Evolutionary conservation across 805 yeast species (phyloP), one percentile per base, ranked within the genome.

Genomic region (Candida saitoana): DNA sequence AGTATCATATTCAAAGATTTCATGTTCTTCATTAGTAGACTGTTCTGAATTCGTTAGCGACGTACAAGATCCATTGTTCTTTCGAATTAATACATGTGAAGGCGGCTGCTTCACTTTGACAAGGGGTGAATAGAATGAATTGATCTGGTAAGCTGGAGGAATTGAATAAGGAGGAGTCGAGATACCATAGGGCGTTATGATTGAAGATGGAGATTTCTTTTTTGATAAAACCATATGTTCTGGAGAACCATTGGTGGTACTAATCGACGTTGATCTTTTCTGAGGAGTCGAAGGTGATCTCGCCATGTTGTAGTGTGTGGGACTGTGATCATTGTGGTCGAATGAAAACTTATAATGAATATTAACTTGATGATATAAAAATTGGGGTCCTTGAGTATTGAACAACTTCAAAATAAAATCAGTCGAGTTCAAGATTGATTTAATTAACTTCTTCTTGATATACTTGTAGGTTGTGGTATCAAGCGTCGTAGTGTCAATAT

Each of bases 331-430:
- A 47, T 16, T 18, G 38, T 40, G 38, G 40, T 39, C 42, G 45
- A 11, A 40, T 44, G 34, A 41, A 49, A 30, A 46, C 49, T 33
- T 43, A 41, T n/a, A 34, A 18, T 14, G 36, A 36, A 35, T 22
- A 11, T 22, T 22, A 11, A 54, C 42, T 45, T 48, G 56, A 34
- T 55, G 48, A 48, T 47, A 59, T 11, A 64, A 48, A 36, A 47
- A 56, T 45, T 56, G 63, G 3, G 65, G 63, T 24, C 69, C 69
- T 33, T 49, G 49, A 14, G 61, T 47, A 39, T 52, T 50, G 43
- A 63, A 62, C 22, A 59, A 50, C 19, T 49, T 48, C 34, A 60
- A 49, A 11, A 61, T 45, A 38, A 51, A 59, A 16, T 63, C 67
- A 2, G 65, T 57, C 6, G 61, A 47, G 34, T 54, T 51, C 30